These are phyloP conservation scores for Lagenidium giganteum DNA, from an alignment of 352 stramenopile genomes.

Conservation along the genomic window DNA sequence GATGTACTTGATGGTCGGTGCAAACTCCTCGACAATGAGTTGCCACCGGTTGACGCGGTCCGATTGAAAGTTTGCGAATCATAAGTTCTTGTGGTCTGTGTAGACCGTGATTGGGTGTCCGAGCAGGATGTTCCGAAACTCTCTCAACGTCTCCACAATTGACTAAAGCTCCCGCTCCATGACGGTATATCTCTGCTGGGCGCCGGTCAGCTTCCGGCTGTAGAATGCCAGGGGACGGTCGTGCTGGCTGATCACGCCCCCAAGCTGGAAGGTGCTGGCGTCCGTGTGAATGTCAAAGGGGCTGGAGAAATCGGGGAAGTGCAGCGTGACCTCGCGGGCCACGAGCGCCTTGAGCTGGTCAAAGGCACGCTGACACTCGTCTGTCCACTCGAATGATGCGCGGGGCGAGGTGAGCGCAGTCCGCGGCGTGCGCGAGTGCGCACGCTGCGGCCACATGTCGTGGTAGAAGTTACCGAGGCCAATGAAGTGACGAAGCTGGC, in stretches of 20 bases:
- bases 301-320: slow-evolving; percentile 19
- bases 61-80: too few species aligned
- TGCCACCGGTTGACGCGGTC: too few species aligned
- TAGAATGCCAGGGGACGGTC: slow-evolving; percentile 11
- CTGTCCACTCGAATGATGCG: slow-evolving; percentile 13
- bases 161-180: slow-evolving; percentile 30
- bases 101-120: slow-evolving; percentile 14
- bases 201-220: slow-evolving; percentile 16
- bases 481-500: slow-evolving; percentile 1
- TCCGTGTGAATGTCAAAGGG: slow-evolving; percentile 26
- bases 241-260: slow-evolving; percentile 22
- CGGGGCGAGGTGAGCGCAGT: slow-evolving; percentile 21
- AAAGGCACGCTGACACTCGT: slow-evolving; percentile 16
- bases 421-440: slow-evolving; percentile 20
- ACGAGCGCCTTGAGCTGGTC: not conserved
- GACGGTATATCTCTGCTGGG: too few species aligned
- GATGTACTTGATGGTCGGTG: not conserved
- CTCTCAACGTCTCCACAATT: slow-evolving; percentile 23
- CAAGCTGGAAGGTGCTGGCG: slow-evolving; percentile 26
- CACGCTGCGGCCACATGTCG: slow-evolving; percentile 26
- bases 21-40: too few species aligned
- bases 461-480: slow-evolving; percentile 22
- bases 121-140: slow-evolving; percentile 16
- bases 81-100: slow-evolving; percentile 27
- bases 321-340: slow-evolving; percentile 9